A percentile compares a stretch with the other conserved stretches of the same genome.
phyloP scores from a whole-genome alignment of 352 stramenopile species.

The Globisporangium emineosum region DNA sequence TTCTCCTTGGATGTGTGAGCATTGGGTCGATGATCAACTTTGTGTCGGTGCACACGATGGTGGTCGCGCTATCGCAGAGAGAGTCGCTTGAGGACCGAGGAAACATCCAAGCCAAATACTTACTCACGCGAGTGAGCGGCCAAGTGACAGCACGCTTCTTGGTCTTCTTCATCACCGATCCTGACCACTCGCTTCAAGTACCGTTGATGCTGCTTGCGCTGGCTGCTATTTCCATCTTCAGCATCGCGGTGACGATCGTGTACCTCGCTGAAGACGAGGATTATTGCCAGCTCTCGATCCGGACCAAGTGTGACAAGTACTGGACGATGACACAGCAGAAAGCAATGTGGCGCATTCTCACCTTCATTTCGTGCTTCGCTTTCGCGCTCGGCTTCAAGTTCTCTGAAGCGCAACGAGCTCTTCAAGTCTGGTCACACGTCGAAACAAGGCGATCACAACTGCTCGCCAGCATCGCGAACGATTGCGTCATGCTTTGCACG shows the following conservation, averaged over 20 bases:
- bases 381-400: slow-evolving; percentile 23
- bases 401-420: slow-evolving; percentile 17
- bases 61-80: slow-evolving; percentile 17
- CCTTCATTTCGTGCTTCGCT: slow-evolving; percentile 19
- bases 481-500: slow-evolving; percentile 36
- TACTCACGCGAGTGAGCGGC: slow-evolving; percentile 14
- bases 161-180: slow-evolving; percentile 12
- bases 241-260: slow-evolving; percentile 5
- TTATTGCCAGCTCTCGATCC: slow-evolving; percentile 2
- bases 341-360: slow-evolving; percentile 21
- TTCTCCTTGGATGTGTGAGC: slow-evolving; percentile 17
- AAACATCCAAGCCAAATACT: slow-evolving; percentile 19
- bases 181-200: slow-evolving; percentile 1
- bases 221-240: slow-evolving; percentile 5
- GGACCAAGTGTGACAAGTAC: slow-evolving; percentile 4
- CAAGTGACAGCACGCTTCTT: slow-evolving; percentile 14
- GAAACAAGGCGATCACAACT: slow-evolving; percentile 22
- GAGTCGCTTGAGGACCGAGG: slow-evolving; percentile 18
- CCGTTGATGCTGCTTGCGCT: slow-evolving; percentile 16
- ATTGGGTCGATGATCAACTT: slow-evolving; percentile 25
- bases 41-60: slow-evolving; percentile 20
- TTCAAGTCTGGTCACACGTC: slow-evolving; percentile 32
- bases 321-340: slow-evolving; percentile 26
- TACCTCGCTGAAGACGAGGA: slow-evolving; percentile 17
- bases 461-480: slow-evolving; percentile 27